A percentile compares a stretch with the other conserved stretches of the same genome.
These are phyloP conservation scores for Austroboletus niveus DNA, from an alignment of 1,284 basidiomycete species.

Conservation along the genomic window DNA sequence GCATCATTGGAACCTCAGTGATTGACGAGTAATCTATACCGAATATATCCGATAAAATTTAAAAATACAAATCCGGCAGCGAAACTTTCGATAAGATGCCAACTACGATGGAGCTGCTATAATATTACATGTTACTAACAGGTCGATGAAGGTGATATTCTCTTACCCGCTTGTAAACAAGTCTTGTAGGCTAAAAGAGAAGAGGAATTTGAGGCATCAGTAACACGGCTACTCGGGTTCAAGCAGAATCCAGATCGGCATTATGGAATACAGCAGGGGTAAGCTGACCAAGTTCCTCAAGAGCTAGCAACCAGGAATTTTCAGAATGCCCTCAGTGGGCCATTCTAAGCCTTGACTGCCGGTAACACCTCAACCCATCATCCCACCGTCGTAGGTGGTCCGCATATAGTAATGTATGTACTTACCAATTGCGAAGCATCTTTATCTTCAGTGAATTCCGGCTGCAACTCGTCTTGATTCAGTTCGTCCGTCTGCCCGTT, in stretches of 20 bases:
- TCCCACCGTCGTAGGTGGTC: constrained; percentile 22
- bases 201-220: constrained; percentile 42
- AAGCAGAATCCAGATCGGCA: constrained; percentile 72
- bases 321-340: constrained; percentile 60
- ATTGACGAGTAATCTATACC: constrained; percentile 42
- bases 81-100: constrained; percentile 79
- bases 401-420: constrained; percentile 25
- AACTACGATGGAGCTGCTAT: constrained; percentile 79
- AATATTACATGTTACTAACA: background rate
- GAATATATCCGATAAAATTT: constrained; percentile 82
- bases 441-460: constrained; percentile 34
- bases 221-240: constrained; percentile 83
- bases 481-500: no score
- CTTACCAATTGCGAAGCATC: constrained; percentile 67
- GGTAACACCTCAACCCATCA: constrained; percentile 29
- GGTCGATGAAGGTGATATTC: constrained; percentile 2
- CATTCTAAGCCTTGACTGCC: constrained; percentile 57
- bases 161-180: constrained; percentile 79
- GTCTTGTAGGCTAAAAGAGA: constrained; percentile 51
- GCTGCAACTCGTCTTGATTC: no score
- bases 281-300: constrained; percentile 8
- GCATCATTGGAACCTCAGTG: background rate
- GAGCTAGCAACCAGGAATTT: constrained; percentile 59
- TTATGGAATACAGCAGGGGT: constrained; percentile 15
- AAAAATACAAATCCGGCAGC: constrained; percentile 81